Evolutionary conservation across 2,329 filamentous ascomycete genomes (phyloP).

Genomic region (Colletotrichum orbiculare): DNA sequence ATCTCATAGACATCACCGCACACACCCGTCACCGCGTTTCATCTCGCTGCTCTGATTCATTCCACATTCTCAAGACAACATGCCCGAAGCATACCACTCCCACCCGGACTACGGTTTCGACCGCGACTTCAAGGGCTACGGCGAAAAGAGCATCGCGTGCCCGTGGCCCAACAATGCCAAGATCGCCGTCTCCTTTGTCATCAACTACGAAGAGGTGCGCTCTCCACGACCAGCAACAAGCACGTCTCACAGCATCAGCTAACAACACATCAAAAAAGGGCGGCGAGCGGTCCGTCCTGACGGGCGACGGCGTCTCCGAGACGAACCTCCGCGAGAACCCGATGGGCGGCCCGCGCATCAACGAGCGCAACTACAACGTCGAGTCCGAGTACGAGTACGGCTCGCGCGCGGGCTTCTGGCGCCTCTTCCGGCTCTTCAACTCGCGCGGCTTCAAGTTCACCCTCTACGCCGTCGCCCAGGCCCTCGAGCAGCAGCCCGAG

Average conservation of each 20-base stretch:
- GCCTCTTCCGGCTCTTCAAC: conserved; percentile 60
- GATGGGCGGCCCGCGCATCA: conserved; percentile 46
- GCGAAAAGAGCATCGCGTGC: conserved; percentile 49
- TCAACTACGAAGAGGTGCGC: conserved; percentile 57
- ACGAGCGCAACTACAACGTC: conserved; percentile 57
- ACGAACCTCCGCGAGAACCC: conserved; percentile 53
- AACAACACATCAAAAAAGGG: too few species aligned
- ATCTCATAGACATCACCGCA: neutral
- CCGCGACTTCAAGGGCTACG: conserved; percentile 52
- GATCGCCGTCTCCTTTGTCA: conserved; percentile 57
- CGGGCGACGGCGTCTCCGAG: conserved; percentile 52
- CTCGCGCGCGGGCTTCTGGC: conserved; percentile 60
- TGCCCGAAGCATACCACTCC: conserved; percentile 43
- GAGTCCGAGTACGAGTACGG: conserved; percentile 65
- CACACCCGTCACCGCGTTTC: neutral
- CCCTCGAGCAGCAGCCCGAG: conserved; percentile 59
- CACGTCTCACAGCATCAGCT: too few species aligned
- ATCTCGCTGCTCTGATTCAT: neutral
- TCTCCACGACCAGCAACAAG: too few species aligned
- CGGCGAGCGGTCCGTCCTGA: conserved; percentile 50
- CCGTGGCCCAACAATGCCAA: conserved; percentile 54
- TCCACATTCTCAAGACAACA: conserved; percentile 15
- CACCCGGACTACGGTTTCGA: conserved; percentile 45
- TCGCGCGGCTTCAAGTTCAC: conserved; percentile 61
- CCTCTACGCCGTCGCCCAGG: conserved; percentile 60